Base-by-base conservation (phyloP, 1,284 basidiomycete species). In the Cerrena zonata region DNA sequence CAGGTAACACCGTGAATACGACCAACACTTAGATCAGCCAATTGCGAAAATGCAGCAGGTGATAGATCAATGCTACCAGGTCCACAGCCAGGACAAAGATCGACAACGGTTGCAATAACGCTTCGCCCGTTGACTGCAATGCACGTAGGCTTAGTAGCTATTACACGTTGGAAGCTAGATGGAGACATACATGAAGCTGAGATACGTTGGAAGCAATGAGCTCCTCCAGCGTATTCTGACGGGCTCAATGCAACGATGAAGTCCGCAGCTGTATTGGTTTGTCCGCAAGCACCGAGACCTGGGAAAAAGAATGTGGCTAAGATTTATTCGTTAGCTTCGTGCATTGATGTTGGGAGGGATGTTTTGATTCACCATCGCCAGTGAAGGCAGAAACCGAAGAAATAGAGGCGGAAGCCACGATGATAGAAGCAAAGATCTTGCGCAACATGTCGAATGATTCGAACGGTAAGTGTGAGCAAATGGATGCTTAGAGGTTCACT, bases 231-330 rank as follows among this genome's bases (percentile, higher is more conserved):
- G 21, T 42, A 42, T 22, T 87, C 63, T 0, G 62, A 21, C 2
- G 77, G 56, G 12, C 84, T 82, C 43, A 82, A 79, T 2, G 87
- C 87, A 42, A 66, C 79, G 48, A 89, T 86, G 61, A 63, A 58
- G n/a, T 88, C 70, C 2, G 30, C 51, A 60, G 80, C 75, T 0
- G 30, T 68, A 69, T 82, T 86, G 47, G 69, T 74, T 56, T 75
- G 72, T 42, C 86, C 87, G 62, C 87, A 89, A 12, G 87, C 78
- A 48, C 83, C 84, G 37, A 88, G 75, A 49, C 84, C 87, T 48
- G 78, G 66, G 0, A 55, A 57, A 56, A 80, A 88, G 62, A 60
- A 86, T 19, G 83, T 86, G 45, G 71, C 77, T 78, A 47, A 26
- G n/a, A 18, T 39, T 18, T 39, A 39, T 4, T 39, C 34, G 37